Evolutionary conservation across 768 basidiomycete genomes (phyloP), one percentile per base, ranked within the genome.

Genomic region (Mycena floridula): DNA sequence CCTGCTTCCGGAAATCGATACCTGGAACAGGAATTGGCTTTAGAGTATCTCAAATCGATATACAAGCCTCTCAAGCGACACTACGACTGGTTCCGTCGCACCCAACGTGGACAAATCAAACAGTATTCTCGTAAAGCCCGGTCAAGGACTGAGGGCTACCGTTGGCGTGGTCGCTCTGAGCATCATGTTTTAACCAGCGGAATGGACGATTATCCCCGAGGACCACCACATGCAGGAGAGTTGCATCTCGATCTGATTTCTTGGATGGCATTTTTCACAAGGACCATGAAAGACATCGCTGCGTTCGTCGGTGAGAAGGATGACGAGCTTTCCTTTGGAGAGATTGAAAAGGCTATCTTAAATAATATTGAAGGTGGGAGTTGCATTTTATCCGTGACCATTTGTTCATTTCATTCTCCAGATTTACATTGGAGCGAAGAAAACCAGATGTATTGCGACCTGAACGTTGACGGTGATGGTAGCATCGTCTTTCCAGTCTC

Each of bases 221-320:
- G 88, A 12, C 79, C 82, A 22, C 86, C 94, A 5, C 90, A 93
- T 56, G 74, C 82, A 2, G 94, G 95, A 40, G 94, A 97, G 66
- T 69, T 98, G 38, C 94, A 98, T 61, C 61, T 97, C 47, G 94
- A 98, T 63, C 65, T 97, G 46, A 89, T 93, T 50, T 85, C 87
- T 24, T 98, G 94, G 94, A 90, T 97, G 82, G 94, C 79, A 3
- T 96, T 92, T 71, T 98, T 97, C 64, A 79, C 89, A 25, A 73
- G 85, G 51, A 97, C 94, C 23, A 98, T 98, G 94, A 77, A 73
- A 42, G 87, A 86, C 38, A 87, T 98, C 46, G 85, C 94, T 0
- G 82, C 78, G 47, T 95, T 87, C 59, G 69, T 95, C 13, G 91
- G 86, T 1, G 86, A 95, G 62, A 67, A 61, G n/a, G 90, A 94